Evolutionary conservation across 441 rosid genomes (phyloP), one percentile per base, ranked within the genome.

Genomic region (Gossypium aridum): DNA sequence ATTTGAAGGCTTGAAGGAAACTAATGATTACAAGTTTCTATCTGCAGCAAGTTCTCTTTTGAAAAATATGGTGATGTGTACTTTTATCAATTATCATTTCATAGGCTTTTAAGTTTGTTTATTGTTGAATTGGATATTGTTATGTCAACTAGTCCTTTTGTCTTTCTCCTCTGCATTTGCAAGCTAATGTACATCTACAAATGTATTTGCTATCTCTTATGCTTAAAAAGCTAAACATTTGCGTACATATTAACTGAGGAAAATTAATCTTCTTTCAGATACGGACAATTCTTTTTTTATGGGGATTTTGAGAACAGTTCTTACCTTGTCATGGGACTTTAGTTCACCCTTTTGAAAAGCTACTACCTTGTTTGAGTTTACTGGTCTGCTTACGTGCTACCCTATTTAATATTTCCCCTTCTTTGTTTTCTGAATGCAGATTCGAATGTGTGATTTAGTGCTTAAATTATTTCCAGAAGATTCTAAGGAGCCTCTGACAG

Each of bases 401-500:
- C 19, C 34, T 28, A 14, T 43, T 72, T 62, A 73, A 49, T 59
- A 55, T 75, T 71, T 7, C 57, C 20, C 43, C 56, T 20, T 59
- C 17, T 16, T 66, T 28, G 67, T 67, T 23, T 75, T 71, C 47
- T 47, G 37, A 71, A 55, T 83, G 89, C 94, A 96, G 98, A 86
- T 94, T 76, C 83, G 80, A 71, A 83, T 91, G 84, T 80, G 92
- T 79, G 90, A 91, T 79, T 84, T 94, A 86, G 95, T 96, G 81
- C 88, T 94, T 26, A 86, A 84, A 80, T 74, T 81, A 78, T 73
- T 77, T 53, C 96, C 98, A 65, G 96, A 92, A 80, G 88, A 87
- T 80, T 94, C 94, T 17, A 89, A 76, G 86, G 98, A 94, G 87
- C 90, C 99, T 73, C 93, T 79, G 79, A 92, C 98, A 78, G 95